Base-by-base conservation (phyloP, 768 basidiomycete genomes). In the Russula lepida region DNA sequence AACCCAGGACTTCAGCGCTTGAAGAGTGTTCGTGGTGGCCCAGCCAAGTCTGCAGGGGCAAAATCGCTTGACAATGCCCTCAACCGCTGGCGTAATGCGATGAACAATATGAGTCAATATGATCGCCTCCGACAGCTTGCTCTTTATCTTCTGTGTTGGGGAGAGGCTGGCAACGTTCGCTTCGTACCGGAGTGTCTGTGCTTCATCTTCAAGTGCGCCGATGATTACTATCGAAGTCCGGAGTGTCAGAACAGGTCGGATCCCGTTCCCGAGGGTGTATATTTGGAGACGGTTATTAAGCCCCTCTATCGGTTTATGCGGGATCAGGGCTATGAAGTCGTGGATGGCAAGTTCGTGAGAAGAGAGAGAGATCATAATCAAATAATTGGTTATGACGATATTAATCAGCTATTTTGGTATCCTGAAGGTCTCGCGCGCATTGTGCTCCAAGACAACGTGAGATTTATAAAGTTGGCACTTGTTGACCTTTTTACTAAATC, bases 141-240 rank as follows among this genome's bases (percentile, higher is more conserved):
- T 3, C 85, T 99, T 44, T 99, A 87, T 72, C 82, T 99, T 54
- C 82, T 99, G 48, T 97, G 94, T 72, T 99, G 97, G 97, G 97
- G 95, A 57, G 97, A 99, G 75, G 97, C 87, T 0, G 95, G 93
- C 56, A 97, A 98, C 70, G 90, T 99, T 53, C 88, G 97, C 63
- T 98, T 98, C 75, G 88, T 92, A 23, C 95, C 97, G 12, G 97
- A 99, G 71, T 92, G 89, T 68, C 76, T 99, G 50, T 98, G 95
- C 79, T 99, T 98, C 82, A 95, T 99, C 71, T 98, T 98, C 86
- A 99, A 99, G 75, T 99, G 97, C 70, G 97, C 97, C 60, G 97
- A 99, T 74, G 97, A 99, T 76, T 98, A 98, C 72, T 99, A 99
- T 74, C 90, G 97, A 61, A 93, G 91, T 61, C 87, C 95, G 28